A percentile compares a stretch with the other conserved stretches of the same genome.
These are phyloP conservation scores for Dendrobium huoshanense DNA, from an alignment of 106 monocot genomes.

Conservation along the genomic window DNA sequence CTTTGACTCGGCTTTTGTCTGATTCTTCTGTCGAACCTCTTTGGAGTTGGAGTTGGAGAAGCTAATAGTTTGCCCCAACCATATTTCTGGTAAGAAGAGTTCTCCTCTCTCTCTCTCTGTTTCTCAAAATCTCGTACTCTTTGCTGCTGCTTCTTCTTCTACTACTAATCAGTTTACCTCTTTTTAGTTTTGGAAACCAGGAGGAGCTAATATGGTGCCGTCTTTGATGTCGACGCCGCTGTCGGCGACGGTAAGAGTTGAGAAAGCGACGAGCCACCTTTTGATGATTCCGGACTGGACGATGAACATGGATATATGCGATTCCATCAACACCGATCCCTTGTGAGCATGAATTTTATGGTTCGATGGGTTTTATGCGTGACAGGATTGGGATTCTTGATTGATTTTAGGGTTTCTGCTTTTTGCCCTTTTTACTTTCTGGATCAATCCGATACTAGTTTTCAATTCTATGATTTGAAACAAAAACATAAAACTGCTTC, in stretches of 20 bases:
- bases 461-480: background rate
- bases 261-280: slow-evolving; percentile 87
- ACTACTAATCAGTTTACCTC: background rate
- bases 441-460: background rate
- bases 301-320: slow-evolving; percentile 81
- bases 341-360: slow-evolving; percentile 24
- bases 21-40: background rate
- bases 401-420: slow-evolving; percentile 6
- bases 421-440: background rate
- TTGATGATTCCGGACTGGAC: slow-evolving; percentile 73
- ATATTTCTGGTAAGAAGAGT: background rate
- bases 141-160: background rate
- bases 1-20: background rate
- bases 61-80: background rate
- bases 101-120: background rate
- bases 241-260: slow-evolving; percentile 52
- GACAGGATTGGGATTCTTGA: background rate
- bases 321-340: slow-evolving; percentile 56
- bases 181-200: background rate
- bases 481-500: background rate
- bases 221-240: background rate
- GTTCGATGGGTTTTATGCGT: background rate
- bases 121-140: background rate
- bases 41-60: background rate
- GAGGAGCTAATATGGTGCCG: slow-evolving; percentile 6